Percentiles rank a stretch among this genome's conserved stretches.
These are phyloP conservation scores for Wickerhamiella musiphila DNA, from an alignment of 805 yeast species.

Conservation along the genomic window DNA sequence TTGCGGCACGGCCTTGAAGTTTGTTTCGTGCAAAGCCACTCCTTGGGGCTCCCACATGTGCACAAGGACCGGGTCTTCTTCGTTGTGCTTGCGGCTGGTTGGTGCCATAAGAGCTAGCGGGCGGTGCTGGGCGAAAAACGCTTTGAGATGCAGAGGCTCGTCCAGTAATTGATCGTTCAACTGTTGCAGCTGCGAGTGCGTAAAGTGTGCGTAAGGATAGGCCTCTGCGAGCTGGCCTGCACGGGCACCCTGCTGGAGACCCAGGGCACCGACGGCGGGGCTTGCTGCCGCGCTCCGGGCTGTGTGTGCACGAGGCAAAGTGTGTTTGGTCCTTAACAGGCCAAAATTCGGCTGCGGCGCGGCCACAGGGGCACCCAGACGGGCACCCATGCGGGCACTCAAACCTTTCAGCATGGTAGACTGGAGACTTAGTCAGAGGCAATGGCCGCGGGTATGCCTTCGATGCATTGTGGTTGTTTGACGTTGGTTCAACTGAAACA, in stretches of 20 bases:
- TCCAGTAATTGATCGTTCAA: slow-evolving; percentile 14
- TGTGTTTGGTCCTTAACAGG: too few relatives aligned
- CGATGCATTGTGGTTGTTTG: too few relatives aligned
- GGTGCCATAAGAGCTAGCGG: slow-evolving; percentile 27
- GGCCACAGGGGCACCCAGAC: neutral
- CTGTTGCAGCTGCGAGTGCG: slow-evolving; percentile 10
- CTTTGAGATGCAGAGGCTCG: slow-evolving; percentile 20
- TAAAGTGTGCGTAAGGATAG: slow-evolving; percentile 12
- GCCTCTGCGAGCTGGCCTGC: slow-evolving; percentile 5
- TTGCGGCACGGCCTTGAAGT: slow-evolving; percentile 23
- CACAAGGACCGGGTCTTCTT: slow-evolving; percentile 16
- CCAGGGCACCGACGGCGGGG: too few relatives aligned
- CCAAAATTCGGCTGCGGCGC: too few relatives aligned
- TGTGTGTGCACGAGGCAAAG: too few relatives aligned
- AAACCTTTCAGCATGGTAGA: slow-evolving; percentile 2
- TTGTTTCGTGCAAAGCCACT: slow-evolving; percentile 3
- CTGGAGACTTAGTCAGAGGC: too few relatives aligned
- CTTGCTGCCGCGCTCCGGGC: too few relatives aligned
- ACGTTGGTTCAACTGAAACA: too few relatives aligned
- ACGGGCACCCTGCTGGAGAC: too few relatives aligned
- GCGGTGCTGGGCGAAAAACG: slow-evolving; percentile 30
- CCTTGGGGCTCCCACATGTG: slow-evolving; percentile 8
- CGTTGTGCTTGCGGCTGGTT: slow-evolving; percentile 5
- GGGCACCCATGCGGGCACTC: neutral
- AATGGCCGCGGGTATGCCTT: too few relatives aligned